Base-by-base conservation (phyloP, 2,329 filamentous ascomycete genomes). In the Cadophora sp. region DNA sequence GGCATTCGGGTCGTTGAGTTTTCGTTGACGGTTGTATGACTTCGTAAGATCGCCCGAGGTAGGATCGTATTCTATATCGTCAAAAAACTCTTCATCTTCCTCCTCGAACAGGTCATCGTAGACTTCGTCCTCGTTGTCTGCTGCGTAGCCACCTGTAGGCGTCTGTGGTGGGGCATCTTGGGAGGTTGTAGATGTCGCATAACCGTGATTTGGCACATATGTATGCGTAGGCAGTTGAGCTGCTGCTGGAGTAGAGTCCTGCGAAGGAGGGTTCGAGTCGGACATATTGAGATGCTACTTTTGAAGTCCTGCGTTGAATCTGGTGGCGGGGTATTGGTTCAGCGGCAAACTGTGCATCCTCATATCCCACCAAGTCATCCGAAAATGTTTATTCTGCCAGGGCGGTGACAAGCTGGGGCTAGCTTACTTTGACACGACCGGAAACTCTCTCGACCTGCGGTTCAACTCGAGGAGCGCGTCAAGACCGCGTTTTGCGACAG, bases 21-120 rank as follows among this genome's bases (percentile, higher is more conserved):
- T 89, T 68, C 89, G 86, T 78, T 97, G 93, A 69, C 94, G 91
- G 79, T 97, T 97, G 83, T 96, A 79, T 8, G 91, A 89, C 81
- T 97, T 96, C 46, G 93, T 94, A 66, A 93, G 86, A 79, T 97
- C 92, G 48, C 86, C 84, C 0, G 87, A 84, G 8, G 83, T 82
- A 60, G 89, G 83, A 22, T 86, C 80, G 75, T 87, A 88, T 27
- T 84, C 83, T 61, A 88, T 73, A 56, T 86, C 83, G 19, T 88
- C 85, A 51, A 87, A 84, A 69, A 86, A 84, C 65, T 92, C 86
- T 69, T 89, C 87, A 67, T 89, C 87, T 53, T 89, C 83, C 11
- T 90, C 88, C 40, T 88, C 84, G 40, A 86, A 82, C 50, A 85
- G 79, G 69, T 82, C 79, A 69, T 82, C 79, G 56, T 81, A 77